Evolutionary conservation across 345 rosid genomes (phyloP), one percentile per base, ranked within the genome.

Genomic region (Balakata baccata): DNA sequence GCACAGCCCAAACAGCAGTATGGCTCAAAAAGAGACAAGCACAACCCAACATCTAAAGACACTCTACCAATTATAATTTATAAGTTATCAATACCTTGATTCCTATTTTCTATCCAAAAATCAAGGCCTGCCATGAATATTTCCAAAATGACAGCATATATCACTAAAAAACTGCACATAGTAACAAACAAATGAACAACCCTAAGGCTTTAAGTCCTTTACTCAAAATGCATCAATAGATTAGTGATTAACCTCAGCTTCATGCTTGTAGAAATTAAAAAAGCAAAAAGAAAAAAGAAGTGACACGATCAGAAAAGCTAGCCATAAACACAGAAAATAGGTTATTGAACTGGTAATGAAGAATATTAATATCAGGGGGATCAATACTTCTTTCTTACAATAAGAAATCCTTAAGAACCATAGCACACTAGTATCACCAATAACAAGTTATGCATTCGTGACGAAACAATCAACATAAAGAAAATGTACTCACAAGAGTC

Each of bases 221-320:
- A 92, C 61, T 92, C 97, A 18, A 92, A 90, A 29, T 10, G 88
- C 59, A 18, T 92, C 97, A 43, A 1, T 29, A 29, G 34, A 29
- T 47, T 94, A 94, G 2, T 76, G 73, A 34, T 81, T 85, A n/a
- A 91, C 88, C 78, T 91, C 97, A 9, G 89, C 90, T 79, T 91
- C 94, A 61, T 91, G 97, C 82, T 94, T 91, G 81, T 47, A 18
- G 16, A 6, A 43, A 43, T 29, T 29, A 52, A 2, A 8, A 47
- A 49, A 37, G 34, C 34, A 1, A 29, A 29, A 29, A 0, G 14
- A 43, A 0, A 10, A 22, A 53, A 29, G 34, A 29, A 29, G 3
- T n/a, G 17, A 16, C 47, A 43, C 47, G 6, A 10, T 29, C 34
- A 29, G 34, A 29, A 29, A 29, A 29, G 2, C 34, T 29, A 29